Percentiles rank a stretch among this genome's conserved stretches.
phyloP scores from a whole-genome alignment of 257 asterid genomes.

The Nicotiana attenuata region DNA sequence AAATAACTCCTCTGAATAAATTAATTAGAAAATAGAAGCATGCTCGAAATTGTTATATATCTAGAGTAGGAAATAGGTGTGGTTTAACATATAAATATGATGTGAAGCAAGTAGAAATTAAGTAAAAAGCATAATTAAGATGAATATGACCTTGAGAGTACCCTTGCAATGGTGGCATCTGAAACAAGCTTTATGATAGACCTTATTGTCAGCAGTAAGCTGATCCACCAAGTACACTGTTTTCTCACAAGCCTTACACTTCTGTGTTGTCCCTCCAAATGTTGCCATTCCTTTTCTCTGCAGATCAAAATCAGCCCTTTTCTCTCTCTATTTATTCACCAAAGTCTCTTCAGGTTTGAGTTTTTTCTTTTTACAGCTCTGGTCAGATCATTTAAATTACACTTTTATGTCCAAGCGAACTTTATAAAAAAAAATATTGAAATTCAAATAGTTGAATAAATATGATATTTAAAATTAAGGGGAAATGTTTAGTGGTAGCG shows the following conservation, averaged over 20 bases:
- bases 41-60: not conserved
- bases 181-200: slow-evolving; percentile 70
- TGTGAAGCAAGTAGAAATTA: not conserved
- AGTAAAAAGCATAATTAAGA: not conserved
- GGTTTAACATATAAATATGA: not conserved
- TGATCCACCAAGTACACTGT: slow-evolving; percentile 72
- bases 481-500: too few relatives aligned
- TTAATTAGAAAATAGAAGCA: too few relatives aligned
- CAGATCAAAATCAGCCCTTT: not conserved
- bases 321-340: too few relatives aligned
- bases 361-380: too few relatives aligned
- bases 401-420: too few relatives aligned
- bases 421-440: too few relatives aligned
- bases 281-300: slow-evolving; percentile 30
- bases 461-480: too few relatives aligned
- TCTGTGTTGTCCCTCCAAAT: slow-evolving; percentile 69
- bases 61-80: not conserved
- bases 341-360: too few relatives aligned
- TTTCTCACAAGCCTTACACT: slow-evolving; percentile 65
- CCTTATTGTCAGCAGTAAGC: slow-evolving; percentile 54
- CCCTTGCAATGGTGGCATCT: slow-evolving; percentile 77
- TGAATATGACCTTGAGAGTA: slow-evolving; percentile 52
- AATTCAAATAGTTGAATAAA: too few relatives aligned
- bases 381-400: too few relatives aligned
- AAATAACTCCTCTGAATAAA: too few relatives aligned